These are phyloP conservation scores for Boletus rubescentipes DNA, from an alignment of 768 basidiomycete species.

Conservation along the genomic window DNA sequence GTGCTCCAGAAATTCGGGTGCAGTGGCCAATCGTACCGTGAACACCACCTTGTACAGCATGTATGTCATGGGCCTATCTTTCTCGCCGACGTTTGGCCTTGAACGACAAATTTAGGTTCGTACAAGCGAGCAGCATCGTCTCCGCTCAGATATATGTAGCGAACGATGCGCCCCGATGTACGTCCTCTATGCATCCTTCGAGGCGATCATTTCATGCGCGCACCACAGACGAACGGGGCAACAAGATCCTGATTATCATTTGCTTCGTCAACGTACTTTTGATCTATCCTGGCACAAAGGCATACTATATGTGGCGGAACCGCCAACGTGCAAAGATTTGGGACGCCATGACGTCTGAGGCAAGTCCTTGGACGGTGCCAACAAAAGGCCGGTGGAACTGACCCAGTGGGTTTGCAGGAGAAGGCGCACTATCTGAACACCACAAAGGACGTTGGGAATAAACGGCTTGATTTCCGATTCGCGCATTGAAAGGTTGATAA, in stretches of 20 bases:
- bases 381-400: neutral
- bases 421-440: conserved; percentile 46
- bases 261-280: conserved; percentile 44
- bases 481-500: conserved; percentile 40
- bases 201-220: no score
- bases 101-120: conserved; percentile 29
- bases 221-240: no score
- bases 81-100: neutral
- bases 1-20: conserved; percentile 61
- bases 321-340: conserved; percentile 51
- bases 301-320: conserved; percentile 61
- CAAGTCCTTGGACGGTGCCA: conserved; percentile 19
- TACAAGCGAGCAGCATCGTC: conserved; percentile 46
- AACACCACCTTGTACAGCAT: conserved; percentile 62
- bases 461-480: conserved; percentile 62
- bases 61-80: conserved; percentile 18
- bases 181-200: conserved; percentile 7
- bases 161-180: conserved; percentile 58
- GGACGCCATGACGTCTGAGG: conserved; percentile 55
- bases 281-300: conserved; percentile 53
- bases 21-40: conserved; percentile 58
- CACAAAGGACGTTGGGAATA: conserved; percentile 54
- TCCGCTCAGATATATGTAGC: conserved; percentile 55
- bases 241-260: no score
- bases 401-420: conserved; percentile 37